Evolutionary conservation across 2,329 filamentous ascomycete species (phyloP).

Genomic region (Xylaria sp.): DNA sequence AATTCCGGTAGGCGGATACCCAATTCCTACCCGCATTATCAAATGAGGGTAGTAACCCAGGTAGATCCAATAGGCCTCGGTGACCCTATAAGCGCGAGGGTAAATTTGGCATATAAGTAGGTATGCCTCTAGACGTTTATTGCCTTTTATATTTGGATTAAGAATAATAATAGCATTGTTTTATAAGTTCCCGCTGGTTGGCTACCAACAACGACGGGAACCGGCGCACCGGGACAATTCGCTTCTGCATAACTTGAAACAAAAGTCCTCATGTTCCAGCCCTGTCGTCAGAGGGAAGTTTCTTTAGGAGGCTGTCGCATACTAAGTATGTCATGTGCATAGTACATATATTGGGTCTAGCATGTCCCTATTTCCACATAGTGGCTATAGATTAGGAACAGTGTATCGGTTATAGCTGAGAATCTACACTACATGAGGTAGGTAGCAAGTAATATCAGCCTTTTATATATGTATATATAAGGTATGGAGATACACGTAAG

Average conservation of each 20-base stretch:
- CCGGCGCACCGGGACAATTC: constrained; percentile 1
- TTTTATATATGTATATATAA: too few species aligned
- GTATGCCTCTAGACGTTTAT: not conserved
- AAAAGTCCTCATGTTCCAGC: not conserved
- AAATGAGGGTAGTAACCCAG: not conserved
- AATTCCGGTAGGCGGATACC: not conserved
- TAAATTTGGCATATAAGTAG: not conserved
- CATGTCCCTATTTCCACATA: too few species aligned
- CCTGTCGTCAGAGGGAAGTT: not conserved
- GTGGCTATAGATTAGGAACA: too few species aligned
- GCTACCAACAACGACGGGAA: not conserved
- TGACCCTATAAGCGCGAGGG: not conserved
- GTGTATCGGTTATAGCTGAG: too few species aligned
- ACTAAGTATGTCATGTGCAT: too few species aligned
- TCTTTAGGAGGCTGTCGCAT: not conserved
- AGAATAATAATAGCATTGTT: not conserved
- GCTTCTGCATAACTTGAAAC: constrained; percentile 1
- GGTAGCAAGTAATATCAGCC: too few species aligned
- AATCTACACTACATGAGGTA: too few species aligned
- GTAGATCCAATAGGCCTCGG: not conserved
- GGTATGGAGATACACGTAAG: too few species aligned
- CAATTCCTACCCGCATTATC: constrained; percentile 5
- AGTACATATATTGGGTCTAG: not conserved
- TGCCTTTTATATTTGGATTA: not conserved
- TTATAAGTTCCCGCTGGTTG: not conserved